Evolutionary conservation across 768 basidiomycete genomes (phyloP).

Genomic region (Leccinum fibrillosum): DNA sequence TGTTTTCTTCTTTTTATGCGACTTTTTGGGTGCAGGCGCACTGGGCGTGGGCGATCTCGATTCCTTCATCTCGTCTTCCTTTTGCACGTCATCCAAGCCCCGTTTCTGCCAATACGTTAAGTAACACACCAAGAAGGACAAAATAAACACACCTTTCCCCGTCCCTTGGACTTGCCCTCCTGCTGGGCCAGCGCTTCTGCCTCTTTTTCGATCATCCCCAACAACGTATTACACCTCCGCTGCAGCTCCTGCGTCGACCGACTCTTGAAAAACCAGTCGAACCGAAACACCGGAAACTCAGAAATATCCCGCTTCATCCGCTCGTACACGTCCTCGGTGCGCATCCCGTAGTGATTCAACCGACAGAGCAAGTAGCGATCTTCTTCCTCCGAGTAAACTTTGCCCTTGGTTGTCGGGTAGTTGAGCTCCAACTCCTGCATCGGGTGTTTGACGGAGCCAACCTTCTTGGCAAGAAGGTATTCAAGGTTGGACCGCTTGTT

Average conservation of each 20-base stretch:
- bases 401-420: constrained; percentile 95
- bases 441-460: constrained; percentile 78
- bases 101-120: constrained; percentile 50
- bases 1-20: constrained; percentile 69
- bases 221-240: constrained; percentile 80
- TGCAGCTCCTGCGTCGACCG: constrained; percentile 86
- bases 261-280: constrained; percentile 98
- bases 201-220: constrained; percentile 93
- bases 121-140: neutral
- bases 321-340: constrained; percentile 87
- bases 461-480: constrained; percentile 76
- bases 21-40: constrained; percentile 50
- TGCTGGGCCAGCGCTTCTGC: constrained; percentile 63
- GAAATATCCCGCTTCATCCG: constrained; percentile 94
- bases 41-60: constrained; percentile 64
- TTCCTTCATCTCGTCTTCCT: constrained; percentile 44
- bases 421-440: constrained; percentile 97
- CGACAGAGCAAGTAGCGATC: constrained; percentile 93
- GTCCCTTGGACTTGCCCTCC: constrained; percentile 60
- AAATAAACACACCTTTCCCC: constrained; percentile 56
- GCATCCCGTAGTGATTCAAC: constrained; percentile 87
- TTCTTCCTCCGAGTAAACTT: constrained; percentile 95
- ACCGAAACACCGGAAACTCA: constrained; percentile 95
- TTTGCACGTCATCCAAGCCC: constrained; percentile 63
- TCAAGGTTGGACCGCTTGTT: constrained; percentile 82